Evolutionary conservation across 2,329 filamentous ascomycete species (phyloP).

Genomic region (Xylaria sp.): DNA sequence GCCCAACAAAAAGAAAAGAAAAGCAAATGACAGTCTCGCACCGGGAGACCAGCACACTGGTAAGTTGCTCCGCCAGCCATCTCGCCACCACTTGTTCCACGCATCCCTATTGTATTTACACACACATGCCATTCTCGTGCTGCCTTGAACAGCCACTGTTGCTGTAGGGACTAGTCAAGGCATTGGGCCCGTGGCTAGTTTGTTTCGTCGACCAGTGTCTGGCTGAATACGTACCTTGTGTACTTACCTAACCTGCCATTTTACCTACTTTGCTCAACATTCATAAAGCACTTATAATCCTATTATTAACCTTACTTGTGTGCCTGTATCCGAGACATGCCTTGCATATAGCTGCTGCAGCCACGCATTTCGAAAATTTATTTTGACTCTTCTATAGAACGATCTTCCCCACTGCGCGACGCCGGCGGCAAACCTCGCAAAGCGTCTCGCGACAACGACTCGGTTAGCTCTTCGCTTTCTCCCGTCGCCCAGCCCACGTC

Average conservation of each 20-base stretch:
- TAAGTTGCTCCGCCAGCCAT: conserved; percentile 36
- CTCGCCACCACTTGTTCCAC: conserved; percentile 1
- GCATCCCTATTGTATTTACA: conserved; percentile 5
- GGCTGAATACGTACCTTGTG: neutral
- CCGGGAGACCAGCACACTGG: conserved; percentile 61
- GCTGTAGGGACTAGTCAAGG: neutral
- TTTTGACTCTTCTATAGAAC: conserved; percentile 53
- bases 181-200: neutral
- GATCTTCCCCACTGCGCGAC: conserved; percentile 64
- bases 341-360: conserved; percentile 6
- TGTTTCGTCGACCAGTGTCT: conserved; percentile 16
- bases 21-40: conserved; percentile 69
- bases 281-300: neutral
- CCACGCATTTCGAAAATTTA: neutral
- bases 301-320: neutral
- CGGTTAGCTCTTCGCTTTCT: conserved; percentile 69
- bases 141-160: conserved; percentile 18
- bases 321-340: neutral
- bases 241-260: conserved; percentile 1
- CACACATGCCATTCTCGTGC: conserved; percentile 6
- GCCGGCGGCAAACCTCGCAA: conserved; percentile 60
- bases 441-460: conserved; percentile 62
- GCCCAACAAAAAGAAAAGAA: conserved; percentile 81
- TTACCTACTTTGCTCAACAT: neutral
- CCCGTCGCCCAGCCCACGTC: conserved; percentile 63